Percentiles rank a stretch among this genome's conserved stretches.
Conservation (phyloP, 805 yeast species). For the Yarrowia hollandica region DNA sequence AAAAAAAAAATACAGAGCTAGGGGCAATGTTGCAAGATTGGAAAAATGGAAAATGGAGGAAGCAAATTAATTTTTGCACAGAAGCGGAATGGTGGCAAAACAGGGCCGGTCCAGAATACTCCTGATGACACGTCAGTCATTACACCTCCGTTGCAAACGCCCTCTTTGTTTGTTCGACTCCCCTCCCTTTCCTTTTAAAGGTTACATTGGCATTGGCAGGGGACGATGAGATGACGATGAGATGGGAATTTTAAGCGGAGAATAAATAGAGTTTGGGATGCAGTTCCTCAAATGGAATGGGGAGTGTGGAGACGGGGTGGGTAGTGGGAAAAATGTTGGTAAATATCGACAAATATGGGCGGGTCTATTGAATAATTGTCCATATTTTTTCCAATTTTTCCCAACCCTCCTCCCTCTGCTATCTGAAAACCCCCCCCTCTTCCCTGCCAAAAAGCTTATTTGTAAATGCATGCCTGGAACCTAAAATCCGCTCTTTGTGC, state of each 20-base stretch:
- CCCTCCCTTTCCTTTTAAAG: conserved; percentile 22
- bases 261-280: conserved; percentile 3
- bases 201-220: conserved; percentile 28
- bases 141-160: neutral
- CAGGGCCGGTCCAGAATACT: no score
- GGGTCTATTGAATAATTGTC: neutral
- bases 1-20: no score
- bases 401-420: no score
- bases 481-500: neutral
- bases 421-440: no score
- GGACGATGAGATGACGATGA: conserved; percentile 29
- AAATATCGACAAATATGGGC: neutral
- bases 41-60: no score
- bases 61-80: no score
- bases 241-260: conserved; percentile 28
- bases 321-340: neutral
- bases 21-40: no score
- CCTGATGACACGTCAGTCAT: no score
- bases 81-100: no score
- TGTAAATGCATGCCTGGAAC: neutral
- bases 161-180: conserved; percentile 9
- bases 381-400: neutral
- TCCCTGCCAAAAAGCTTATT: neutral
- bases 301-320: neutral
- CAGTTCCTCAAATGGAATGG: neutral